These are phyloP conservation scores for Ailanthus altissimus DNA, from an alignment of 345 rosid species.

Conservation along the genomic window DNA sequence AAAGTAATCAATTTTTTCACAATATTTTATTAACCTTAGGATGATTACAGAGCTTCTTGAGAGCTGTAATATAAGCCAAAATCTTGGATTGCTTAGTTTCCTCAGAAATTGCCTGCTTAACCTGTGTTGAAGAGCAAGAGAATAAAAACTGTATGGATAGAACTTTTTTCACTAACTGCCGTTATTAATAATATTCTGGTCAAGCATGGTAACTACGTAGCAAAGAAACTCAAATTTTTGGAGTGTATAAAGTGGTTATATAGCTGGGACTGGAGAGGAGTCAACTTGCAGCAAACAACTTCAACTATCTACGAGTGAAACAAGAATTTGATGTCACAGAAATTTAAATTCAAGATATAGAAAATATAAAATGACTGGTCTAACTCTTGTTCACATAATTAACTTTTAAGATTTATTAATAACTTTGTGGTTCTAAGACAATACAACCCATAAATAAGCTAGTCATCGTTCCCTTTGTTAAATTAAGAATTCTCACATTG, in stretches of 20 bases:
- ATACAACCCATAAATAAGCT: background rate
- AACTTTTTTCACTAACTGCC: background rate
- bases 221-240: conserved; percentile 69
- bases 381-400: background rate
- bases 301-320: conserved; percentile 76
- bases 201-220: conserved; percentile 13
- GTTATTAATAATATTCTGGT: background rate
- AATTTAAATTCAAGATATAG: background rate
- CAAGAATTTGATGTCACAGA: conserved; percentile 17
- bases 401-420: background rate
- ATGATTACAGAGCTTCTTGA: conserved; percentile 99
- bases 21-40: conserved; percentile 68
- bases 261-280: conserved; percentile 80
- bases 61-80: conserved; percentile 96
- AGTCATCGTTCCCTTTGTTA: background rate
- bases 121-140: conserved; percentile 47
- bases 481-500: background rate
- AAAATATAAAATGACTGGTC: background rate
- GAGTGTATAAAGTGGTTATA: conserved; percentile 94
- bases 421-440: background rate
- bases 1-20: background rate
- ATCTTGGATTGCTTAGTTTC: conserved; percentile 87
- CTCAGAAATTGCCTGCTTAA: conserved; percentile 75
- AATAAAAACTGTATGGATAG: conserved; percentile 9
- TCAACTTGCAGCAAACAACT: conserved; percentile 98